Evolutionary conservation across 257 asterid genomes (phyloP).

Genomic region (Plantago major): DNA sequence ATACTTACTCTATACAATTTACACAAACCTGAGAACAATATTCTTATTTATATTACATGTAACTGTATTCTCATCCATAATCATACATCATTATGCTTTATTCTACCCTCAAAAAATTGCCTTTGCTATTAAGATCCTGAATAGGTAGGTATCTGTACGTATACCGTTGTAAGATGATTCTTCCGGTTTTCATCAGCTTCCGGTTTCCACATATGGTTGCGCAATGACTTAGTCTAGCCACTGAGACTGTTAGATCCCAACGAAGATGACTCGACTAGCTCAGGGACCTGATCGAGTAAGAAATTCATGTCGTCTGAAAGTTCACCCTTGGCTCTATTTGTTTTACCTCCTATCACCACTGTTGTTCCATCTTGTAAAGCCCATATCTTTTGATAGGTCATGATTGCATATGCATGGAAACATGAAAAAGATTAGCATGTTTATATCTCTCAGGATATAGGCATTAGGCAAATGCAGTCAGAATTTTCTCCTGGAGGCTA

Average conservation of each 20-base stretch:
- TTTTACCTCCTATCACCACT: constrained; percentile 77
- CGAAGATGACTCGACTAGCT: constrained; percentile 49
- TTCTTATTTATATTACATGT: no score
- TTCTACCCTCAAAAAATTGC: no score
- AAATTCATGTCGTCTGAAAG: constrained; percentile 63
- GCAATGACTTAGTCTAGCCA: constrained; percentile 25
- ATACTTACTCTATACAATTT: no score
- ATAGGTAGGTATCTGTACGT: no score
- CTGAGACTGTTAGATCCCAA: constrained; percentile 29
- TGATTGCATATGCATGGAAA: neutral
- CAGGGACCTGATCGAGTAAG: constrained; percentile 77
- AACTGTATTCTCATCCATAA: no score
- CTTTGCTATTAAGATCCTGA: no score
- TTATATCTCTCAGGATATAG: neutral
- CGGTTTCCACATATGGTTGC: neutral
- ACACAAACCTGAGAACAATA: no score
- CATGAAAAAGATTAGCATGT: constrained; percentile 10
- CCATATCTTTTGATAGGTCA: constrained; percentile 49
- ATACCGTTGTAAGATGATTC: neutral
- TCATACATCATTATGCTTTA: no score
- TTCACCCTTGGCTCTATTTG: constrained; percentile 75
- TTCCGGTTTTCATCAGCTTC: neutral
- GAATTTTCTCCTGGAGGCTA: no score
- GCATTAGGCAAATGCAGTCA: no score
- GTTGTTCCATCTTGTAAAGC: constrained; percentile 79